Percentiles rank a stretch among this genome's conserved stretches.
Evolutionary conservation across 257 asterid genomes (phyloP).

Genomic region (Solanum etuberosum): DNA sequence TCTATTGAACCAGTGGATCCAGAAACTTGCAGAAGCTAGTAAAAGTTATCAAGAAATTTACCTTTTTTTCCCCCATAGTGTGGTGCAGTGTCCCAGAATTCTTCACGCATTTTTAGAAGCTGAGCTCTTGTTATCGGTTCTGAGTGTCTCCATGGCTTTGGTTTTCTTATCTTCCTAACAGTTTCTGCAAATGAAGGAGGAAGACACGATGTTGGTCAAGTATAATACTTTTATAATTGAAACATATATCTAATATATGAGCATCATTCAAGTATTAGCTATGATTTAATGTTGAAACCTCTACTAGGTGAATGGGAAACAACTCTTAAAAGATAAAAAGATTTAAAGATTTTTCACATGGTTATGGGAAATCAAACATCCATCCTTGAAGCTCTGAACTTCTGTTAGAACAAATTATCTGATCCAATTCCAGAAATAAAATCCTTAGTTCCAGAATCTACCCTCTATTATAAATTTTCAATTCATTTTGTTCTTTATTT

Average conservation of each 20-base stretch:
- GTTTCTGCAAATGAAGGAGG: conserved; percentile 24
- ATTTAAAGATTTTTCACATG: neutral
- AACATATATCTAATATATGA: neutral
- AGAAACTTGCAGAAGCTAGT: neutral
- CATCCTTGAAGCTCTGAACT: neutral
- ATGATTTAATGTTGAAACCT: neutral
- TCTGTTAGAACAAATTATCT: neutral
- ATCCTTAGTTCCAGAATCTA: neutral
- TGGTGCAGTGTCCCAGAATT: conserved; percentile 79
- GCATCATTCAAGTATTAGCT: neutral
- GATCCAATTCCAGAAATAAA: neutral
- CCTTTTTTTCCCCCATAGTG: conserved; percentile 77
- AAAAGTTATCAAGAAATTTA: neutral
- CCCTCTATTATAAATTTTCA: neutral
- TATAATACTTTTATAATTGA: neutral
- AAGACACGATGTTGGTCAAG: neutral
- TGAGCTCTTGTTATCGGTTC: conserved; percentile 56
- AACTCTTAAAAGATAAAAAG: neutral
- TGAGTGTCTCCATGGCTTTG: conserved; percentile 67
- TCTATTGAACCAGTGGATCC: neutral
- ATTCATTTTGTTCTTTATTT: neutral
- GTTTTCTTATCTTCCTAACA: conserved; percentile 49
- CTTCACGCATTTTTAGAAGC: conserved; percentile 51
- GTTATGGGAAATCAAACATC: neutral
- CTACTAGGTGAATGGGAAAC: neutral